Evolutionary conservation across 1,284 basidiomycete genomes (phyloP).

Genomic region (Pseudozyma sp.): DNA sequence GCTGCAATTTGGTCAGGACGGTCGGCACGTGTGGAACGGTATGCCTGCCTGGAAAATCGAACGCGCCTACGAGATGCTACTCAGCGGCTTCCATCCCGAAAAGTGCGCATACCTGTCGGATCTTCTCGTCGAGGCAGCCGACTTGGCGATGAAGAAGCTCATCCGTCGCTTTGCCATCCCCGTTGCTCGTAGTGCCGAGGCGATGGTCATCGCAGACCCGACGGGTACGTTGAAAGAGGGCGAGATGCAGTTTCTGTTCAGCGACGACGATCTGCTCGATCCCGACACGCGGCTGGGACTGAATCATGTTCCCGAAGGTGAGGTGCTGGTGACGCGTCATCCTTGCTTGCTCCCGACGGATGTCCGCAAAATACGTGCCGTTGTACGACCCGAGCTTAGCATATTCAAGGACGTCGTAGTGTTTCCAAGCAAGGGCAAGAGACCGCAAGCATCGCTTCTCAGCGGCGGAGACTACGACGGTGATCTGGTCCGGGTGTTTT

Average conservation of each 20-base stretch:
- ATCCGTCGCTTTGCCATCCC: conserved; percentile 36
- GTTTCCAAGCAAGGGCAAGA: conserved; percentile 54
- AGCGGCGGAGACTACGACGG: conserved; percentile 65
- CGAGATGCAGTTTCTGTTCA: conserved; percentile 60
- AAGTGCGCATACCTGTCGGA: conserved; percentile 41
- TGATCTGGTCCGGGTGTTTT: conserved; percentile 58
- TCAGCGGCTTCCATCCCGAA: conserved; percentile 52
- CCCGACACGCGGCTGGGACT: conserved; percentile 28
- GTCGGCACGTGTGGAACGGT: conserved; percentile 42
- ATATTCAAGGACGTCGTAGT: conserved; percentile 58
- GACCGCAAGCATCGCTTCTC: conserved; percentile 53
- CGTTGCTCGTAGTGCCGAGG: conserved; percentile 31
- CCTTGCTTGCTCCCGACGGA: conserved; percentile 65
- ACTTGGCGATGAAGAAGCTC: conserved; percentile 29
- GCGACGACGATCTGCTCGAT: conserved; percentile 38
- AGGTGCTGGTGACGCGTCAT: conserved; percentile 56
- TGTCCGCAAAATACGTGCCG: conserved; percentile 56
- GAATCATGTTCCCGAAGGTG: conserved; percentile 42
- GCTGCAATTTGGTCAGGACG: conserved; percentile 27
- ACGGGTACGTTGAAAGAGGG: conserved; percentile 54
- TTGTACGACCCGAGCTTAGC: conserved; percentile 47
- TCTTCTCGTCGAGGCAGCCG: conserved; percentile 21
- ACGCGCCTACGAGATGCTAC: conserved; percentile 59
- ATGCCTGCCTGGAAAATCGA: conserved; percentile 54
- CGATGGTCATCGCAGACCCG: conserved; percentile 37